Percentiles rank a stretch among this genome's conserved stretches.
These are phyloP conservation scores for Schizochytrium sp. DNA, from an alignment of 108 stramenopile species.

Conservation along the genomic window DNA sequence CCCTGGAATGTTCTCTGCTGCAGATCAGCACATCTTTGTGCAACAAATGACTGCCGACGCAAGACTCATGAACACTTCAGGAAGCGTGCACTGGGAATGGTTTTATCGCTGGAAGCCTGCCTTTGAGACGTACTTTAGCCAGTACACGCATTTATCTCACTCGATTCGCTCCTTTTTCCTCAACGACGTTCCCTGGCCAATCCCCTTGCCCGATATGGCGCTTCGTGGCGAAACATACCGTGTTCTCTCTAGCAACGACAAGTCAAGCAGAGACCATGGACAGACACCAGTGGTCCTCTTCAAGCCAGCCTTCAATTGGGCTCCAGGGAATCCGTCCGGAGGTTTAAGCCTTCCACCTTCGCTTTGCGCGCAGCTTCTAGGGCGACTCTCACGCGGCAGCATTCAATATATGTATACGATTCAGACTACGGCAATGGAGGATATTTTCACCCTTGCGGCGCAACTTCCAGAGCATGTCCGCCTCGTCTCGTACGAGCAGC, in stretches of 20 bases:
- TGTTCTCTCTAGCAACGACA: background rate
- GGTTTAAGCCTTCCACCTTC: background rate
- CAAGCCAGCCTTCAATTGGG: background rate
- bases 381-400: background rate
- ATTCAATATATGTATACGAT: slow-evolving; percentile 17
- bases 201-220: slow-evolving; percentile 7
- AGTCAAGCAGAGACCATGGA: background rate
- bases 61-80: background rate
- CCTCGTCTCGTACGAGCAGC: slow-evolving; percentile 9
- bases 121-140: slow-evolving; percentile 15
- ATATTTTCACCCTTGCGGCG: background rate
- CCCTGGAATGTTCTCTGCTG: background rate
- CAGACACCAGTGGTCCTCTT: background rate
- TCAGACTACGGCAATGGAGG: background rate
- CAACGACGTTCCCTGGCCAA: slow-evolving; percentile 18
- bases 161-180: background rate
- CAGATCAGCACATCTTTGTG: background rate
- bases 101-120: background rate
- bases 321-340: background rate
- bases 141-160: background rate
- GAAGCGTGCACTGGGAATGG: slow-evolving; percentile 22
- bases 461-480: slow-evolving; percentile 13
- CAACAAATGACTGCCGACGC: background rate
- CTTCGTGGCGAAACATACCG: background rate
- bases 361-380: background rate